These are phyloP conservation scores for Jacaranda mimosifolia DNA, from an alignment of 257 asterid genomes.

Conservation along the genomic window DNA sequence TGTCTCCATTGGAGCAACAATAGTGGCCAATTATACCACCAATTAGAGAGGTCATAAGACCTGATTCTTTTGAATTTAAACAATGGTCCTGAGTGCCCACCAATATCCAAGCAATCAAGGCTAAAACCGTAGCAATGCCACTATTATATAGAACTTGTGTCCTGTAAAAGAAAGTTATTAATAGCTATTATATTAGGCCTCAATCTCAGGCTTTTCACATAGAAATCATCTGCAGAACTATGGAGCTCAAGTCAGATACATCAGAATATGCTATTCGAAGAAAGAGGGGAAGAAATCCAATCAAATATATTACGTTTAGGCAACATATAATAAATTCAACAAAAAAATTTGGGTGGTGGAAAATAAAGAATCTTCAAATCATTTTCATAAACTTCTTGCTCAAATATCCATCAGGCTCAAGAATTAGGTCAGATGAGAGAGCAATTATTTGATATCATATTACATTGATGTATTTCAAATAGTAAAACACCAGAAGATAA, in stretches of 20 bases:
- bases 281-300: not conserved
- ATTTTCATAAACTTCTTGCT: slow-evolving; percentile 8
- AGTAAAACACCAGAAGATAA: not conserved
- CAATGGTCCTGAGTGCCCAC: slow-evolving; percentile 75
- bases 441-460: not conserved
- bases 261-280: not conserved
- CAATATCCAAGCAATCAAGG: slow-evolving; percentile 66
- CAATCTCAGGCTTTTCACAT: not conserved
- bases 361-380: slow-evolving; percentile 17
- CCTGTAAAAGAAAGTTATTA: slow-evolving; percentile 56
- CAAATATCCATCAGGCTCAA: not conserved
- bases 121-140: slow-evolving; percentile 76
- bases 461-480: not conserved
- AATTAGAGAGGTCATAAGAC: slow-evolving; percentile 58
- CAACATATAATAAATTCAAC: not conserved
- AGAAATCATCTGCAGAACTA: slow-evolving; percentile 11
- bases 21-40: slow-evolving; percentile 94
- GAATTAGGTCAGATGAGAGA: not conserved
- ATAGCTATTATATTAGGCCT: slow-evolving; percentile 12
- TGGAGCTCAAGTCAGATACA: slow-evolving; percentile 2
- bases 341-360: slow-evolving; percentile 11
- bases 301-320: slow-evolving; percentile 3
- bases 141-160: slow-evolving; percentile 85
- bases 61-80: slow-evolving; percentile 81
- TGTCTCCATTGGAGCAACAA: slow-evolving; percentile 95